Base-by-base conservation (phyloP, 2,329 filamentous ascomycete species). In the Fusarium acutatum region DNA sequence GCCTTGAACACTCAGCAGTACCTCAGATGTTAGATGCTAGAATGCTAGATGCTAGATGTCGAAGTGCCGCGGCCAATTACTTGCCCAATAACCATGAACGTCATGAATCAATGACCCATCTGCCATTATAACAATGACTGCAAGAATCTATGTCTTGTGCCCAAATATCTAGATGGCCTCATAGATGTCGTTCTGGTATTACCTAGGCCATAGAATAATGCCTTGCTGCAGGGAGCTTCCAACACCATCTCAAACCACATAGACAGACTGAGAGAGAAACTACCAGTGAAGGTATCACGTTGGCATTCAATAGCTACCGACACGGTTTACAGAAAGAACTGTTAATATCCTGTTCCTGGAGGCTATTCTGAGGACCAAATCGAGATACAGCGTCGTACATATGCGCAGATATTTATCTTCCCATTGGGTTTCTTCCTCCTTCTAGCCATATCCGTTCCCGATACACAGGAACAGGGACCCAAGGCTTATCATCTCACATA, bases 371-470 rank as follows among this genome's bases (percentile, higher is more conserved):
- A 47, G 53, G 40, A 35, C 44, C 53, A 67, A 60, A 22, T 37
- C 24, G 34, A 72, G 32, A 72, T 63, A 50, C 37, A 57, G 30
- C 49, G 49, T 50, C 59, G 26, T 59, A 63, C 68, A 64, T 40
- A 30, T 73, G 70, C 30, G 40, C 41, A 50, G 44, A 61, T 64
- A 70, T 68, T 58, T 61, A 61, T 54, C n/a, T 44, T 70, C 50
- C n/a, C 54, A 24, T 24, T 59, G 28, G 46, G 10, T 38, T 52
- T 35, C 58, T 28, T 46, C 35, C 40, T 52, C 35, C 38, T 69
- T 44, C 38, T 50, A 37, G 28, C 54, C 57, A 64, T 54, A 46
- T 59, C 46, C 54, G 43, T 49, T 64, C n/a, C 60, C 35, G 57
- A 64, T 63, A 30, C 40, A 62, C 44, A 69, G 64, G 38, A 72